Percentiles rank a stretch among this genome's conserved stretches.
Evolutionary conservation across 1,284 basidiomycete genomes (phyloP).

Genomic region (Clitocybe nebularis): DNA sequence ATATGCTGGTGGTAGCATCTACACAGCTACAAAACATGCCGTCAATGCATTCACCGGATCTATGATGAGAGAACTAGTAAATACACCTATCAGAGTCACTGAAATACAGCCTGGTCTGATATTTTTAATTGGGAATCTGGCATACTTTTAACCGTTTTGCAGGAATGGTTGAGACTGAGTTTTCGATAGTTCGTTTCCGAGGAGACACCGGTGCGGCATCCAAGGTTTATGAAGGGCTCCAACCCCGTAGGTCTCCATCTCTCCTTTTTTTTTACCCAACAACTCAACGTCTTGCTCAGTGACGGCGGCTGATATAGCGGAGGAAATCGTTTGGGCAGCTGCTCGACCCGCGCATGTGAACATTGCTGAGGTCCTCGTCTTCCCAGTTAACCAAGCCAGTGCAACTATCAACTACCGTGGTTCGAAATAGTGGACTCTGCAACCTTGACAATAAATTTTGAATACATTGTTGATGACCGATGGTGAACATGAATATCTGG

Average conservation of each 20-base stretch:
- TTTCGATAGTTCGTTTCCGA: slow-evolving; percentile 84
- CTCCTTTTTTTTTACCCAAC: slow-evolving; percentile 1
- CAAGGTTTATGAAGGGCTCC: slow-evolving; percentile 85
- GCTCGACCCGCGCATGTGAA: slow-evolving; percentile 85
- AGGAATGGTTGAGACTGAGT: slow-evolving; percentile 92
- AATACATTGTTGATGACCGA: slow-evolving; percentile 9
- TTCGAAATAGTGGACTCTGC: slow-evolving; percentile 21
- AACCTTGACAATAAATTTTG: slow-evolving; percentile 14
- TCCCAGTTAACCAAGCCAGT: slow-evolving; percentile 80
- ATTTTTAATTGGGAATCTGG: slow-evolving; percentile 1
- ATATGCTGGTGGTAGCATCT: slow-evolving; percentile 84
- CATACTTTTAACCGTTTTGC: slow-evolving; percentile 7
- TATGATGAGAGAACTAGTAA: slow-evolving; percentile 82
- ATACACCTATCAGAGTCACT: slow-evolving; percentile 87
- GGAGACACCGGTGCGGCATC: slow-evolving; percentile 80
- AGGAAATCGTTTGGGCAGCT: slow-evolving; percentile 97
- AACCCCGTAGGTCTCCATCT: slow-evolving; percentile 58
- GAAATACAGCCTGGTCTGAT: slow-evolving; percentile 84
- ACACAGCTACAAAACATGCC: slow-evolving; percentile 86
- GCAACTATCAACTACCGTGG: slow-evolving; percentile 55
- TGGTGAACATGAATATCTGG: slow-evolving; percentile 8
- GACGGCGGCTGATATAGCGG: slow-evolving; percentile 83
- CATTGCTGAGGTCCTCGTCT: slow-evolving; percentile 74
- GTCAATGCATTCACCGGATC: slow-evolving; percentile 86
- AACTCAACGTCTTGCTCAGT: slow-evolving; percentile 38